Evolutionary conservation across 139 green algal species (phyloP), one percentile per base, ranked within the genome.

Genomic region (Micromonas pusilla): DNA sequence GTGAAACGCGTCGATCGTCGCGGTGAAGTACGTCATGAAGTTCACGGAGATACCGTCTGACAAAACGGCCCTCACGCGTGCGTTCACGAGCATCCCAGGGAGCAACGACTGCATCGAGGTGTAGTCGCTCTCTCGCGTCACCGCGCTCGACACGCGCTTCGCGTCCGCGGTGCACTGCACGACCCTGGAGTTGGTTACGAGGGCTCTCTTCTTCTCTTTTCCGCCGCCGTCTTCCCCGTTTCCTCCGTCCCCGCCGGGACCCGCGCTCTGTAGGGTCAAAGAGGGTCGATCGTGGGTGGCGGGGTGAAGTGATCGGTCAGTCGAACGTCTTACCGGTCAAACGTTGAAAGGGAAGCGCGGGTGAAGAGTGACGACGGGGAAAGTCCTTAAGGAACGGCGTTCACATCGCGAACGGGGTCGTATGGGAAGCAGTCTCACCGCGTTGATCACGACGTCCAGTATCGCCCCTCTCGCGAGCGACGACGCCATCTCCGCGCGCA

Each of bases 11-110:
- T 97, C 92, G 21, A 97, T 82, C 1, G 89, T 95, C 71, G 89
- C 93, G 37, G 87, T 89, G 81, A 98, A 97, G 80, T 90, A 96
- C 52, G 87, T 92, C 32, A 96, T 83, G 80, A 98, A 96, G 73
- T 79, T 88, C 23, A 93, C 78, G n/a, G 89, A 60, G 26, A 98
- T 82, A 3, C 93, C 93, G 81, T 96, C 92, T 5, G 80, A 76
- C 23, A 88, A 63, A 32, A 86, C 82, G 9, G 65, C 65, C 65
- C 53, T 72, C 39, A 86, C 80, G 6, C 82, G 60, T 9, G 84
- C 90, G 54, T 86, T 90, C 16, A 98, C 90, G 45, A 97, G 86
- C 37, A 84, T 76, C 3, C 93, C 93, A 0, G 68, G 68, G 30
- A 75, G 68, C 26, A 75, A 21, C 36, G 68, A 62, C 1, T n/a